A percentile compares a stretch with the other conserved stretches of the same genome.
Conservation (phyloP, 2,329 filamentous ascomycete genomes). For the Arthroderma sp. region DNA sequence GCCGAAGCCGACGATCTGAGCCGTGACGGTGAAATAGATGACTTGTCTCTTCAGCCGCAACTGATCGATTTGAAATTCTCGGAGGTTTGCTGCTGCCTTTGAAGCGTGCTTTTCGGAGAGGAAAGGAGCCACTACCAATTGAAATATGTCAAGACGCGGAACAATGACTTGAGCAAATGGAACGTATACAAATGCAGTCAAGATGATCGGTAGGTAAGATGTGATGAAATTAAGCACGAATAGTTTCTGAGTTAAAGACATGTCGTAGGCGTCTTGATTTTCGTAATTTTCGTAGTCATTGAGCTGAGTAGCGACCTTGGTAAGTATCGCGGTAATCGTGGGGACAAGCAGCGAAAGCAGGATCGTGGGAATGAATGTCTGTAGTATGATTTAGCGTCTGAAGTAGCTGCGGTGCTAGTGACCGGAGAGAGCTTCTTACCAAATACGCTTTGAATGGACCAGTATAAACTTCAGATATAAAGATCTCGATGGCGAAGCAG, state of each 20-base stretch:
- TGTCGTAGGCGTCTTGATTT: constrained; percentile 69
- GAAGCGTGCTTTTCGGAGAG: constrained; percentile 62
- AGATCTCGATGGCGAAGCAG: constrained; percentile 88
- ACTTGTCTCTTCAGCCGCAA: constrained; percentile 74
- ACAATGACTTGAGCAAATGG: constrained; percentile 76
- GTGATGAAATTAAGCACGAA: constrained; percentile 96
- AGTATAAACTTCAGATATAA: constrained; percentile 85
- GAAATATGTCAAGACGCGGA: constrained; percentile 75
- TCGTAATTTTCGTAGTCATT: constrained; percentile 87
- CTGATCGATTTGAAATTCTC: constrained; percentile 69
- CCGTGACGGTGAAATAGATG: constrained; percentile 66
- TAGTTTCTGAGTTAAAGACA: constrained; percentile 78
- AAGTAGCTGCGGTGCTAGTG: constrained; percentile 1
- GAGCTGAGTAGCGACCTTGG: constrained; percentile 59
- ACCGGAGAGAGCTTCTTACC: constrained; percentile 36
- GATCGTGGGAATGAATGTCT: constrained; percentile 79
- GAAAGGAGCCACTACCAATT: constrained; percentile 58
- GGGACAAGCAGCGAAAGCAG: constrained; percentile 74
- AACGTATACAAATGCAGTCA: constrained; percentile 89
- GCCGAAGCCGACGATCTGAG: constrained; percentile 65
- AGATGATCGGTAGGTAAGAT: constrained; percentile 80
- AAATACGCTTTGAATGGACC: constrained; percentile 77
- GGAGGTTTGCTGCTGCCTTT: constrained; percentile 20
- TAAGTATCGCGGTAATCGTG: constrained; percentile 62
- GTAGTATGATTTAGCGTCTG: constrained; percentile 1